Conservation (phyloP, 2,329 filamentous ascomycete species). For the Fusarium pseudoanthophilum region DNA sequence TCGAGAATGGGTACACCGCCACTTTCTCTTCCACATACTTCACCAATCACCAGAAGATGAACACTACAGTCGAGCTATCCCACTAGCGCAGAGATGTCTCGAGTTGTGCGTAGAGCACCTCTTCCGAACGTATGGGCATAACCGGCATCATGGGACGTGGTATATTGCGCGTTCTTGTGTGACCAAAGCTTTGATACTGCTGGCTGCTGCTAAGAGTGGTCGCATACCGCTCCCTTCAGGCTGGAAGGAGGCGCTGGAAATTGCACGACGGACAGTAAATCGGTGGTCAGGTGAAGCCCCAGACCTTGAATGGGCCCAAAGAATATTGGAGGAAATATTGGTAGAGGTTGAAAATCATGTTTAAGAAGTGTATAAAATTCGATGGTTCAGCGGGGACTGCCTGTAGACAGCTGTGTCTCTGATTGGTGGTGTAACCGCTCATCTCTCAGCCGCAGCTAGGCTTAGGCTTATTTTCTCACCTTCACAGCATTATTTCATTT, state of each 20-base stretch:
- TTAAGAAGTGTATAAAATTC: background rate
- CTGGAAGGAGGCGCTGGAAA: background rate
- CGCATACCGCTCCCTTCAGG: background rate
- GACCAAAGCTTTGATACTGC: background rate
- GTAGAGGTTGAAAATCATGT: background rate
- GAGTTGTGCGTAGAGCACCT: background rate
- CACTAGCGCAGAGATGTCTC: background rate
- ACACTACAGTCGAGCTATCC: background rate
- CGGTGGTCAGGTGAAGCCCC: background rate
- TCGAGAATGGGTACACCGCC: background rate
- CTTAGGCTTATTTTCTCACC: background rate
- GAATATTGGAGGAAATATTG: background rate
- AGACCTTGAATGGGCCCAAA: background rate
- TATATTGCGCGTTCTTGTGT: background rate
- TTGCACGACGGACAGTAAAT: background rate
- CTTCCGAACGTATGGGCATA: background rate
- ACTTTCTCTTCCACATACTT: background rate
- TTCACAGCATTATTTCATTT: too few species aligned
- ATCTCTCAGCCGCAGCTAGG: background rate
- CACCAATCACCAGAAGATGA: background rate
- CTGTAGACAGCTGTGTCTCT: too few species aligned
- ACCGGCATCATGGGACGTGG: background rate
- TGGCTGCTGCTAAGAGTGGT: background rate
- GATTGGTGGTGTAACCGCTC: background rate
- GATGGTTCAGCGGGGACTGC: fast-evolving